Evolutionary conservation across 345 rosid genomes (phyloP), one percentile per base, ranked within the genome.

Genomic region (Eucalyptus pauciflora): DNA sequence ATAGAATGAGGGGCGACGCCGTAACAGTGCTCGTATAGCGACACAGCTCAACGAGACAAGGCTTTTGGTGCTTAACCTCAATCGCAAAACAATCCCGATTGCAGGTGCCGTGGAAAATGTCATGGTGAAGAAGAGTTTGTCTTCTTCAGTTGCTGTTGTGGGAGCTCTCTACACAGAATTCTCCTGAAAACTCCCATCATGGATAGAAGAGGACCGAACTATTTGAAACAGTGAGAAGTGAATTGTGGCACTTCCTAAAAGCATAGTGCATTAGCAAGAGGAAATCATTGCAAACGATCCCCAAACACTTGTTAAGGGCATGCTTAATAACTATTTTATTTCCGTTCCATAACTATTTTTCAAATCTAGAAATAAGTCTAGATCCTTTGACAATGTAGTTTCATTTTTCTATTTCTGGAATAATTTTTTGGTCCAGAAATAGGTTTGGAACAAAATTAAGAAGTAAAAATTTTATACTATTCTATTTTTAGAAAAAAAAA

Each of bases 21-120:
- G 20, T 14, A 13, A 64, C 2, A 29, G 37, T 1, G 3, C 4
- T n/a, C 6, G 1, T 4, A 64, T 2, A 29, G 20, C 41, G 43
- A 31, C 22, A 5, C 43, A 2, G 22, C 80, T 9, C 24, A 3
- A 33, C 17, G 43, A 69, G 80, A 69, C 25, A 1, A 69, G 80
- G 7, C 25, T 10, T 33, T 33, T 9, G 45, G 13, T 33, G 2
- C 13, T 2, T 33, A 71, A 10, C 24, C 3, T 33, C 2, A 2
- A 10, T 71, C 25, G 25, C 45, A 33, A 25, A 71, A 33, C 25
- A 33, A 71, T 71, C 81, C 81, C 7, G 8, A 33, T 33, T 3
- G 81, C 25, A 18, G 81, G 4, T 2, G 25, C 20, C 2, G 33
- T 3, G 5, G 45, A 37, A 71, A 71, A 37, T 29, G 71, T 33